A percentile compares a stretch with the other conserved stretches of the same genome.
These are phyloP conservation scores for Talaromyces thailandensis DNA, from an alignment of 495 filamentous ascomycete species.

Conservation along the genomic window DNA sequence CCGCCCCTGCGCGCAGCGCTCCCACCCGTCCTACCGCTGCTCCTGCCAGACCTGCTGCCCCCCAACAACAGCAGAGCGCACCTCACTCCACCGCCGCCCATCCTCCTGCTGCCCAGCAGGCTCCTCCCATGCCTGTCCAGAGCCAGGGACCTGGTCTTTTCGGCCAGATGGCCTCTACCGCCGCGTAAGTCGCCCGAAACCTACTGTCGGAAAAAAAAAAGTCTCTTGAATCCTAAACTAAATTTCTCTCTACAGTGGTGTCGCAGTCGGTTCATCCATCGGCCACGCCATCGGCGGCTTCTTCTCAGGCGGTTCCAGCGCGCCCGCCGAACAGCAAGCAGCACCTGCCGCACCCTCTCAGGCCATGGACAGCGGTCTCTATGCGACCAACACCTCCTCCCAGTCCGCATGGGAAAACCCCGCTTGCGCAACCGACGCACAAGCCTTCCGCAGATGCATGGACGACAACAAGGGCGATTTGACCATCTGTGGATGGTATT, in stretches of 20 bases:
- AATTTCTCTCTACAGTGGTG: constrained; percentile 61
- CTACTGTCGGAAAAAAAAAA: background rate
- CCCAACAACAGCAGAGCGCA: constrained; percentile 30
- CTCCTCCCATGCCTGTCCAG: constrained; percentile 33
- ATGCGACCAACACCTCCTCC: constrained; percentile 39
- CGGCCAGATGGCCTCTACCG: constrained; percentile 80
- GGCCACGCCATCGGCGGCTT: constrained; percentile 87
- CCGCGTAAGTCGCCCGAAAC: constrained; percentile 50
- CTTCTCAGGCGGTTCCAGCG: constrained; percentile 59
- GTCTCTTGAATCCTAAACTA: too few species aligned
- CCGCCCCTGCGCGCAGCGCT: constrained; percentile 47
- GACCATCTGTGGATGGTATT: constrained; percentile 94
- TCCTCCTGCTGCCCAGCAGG: constrained; percentile 34
- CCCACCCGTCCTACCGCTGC: constrained; percentile 60
- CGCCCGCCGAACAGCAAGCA: constrained; percentile 48
- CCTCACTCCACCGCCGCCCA: constrained; percentile 61
- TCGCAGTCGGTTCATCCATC: constrained; percentile 88
- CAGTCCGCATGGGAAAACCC: constrained; percentile 27
- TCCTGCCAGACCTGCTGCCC: constrained; percentile 47
- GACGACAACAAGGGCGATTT: constrained; percentile 88
- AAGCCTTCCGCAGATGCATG: constrained; percentile 87
- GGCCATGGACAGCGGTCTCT: constrained; percentile 39
- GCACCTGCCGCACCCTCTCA: constrained; percentile 29
- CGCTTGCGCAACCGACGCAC: constrained; percentile 70
- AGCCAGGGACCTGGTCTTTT: constrained; percentile 66